Percentiles rank a stretch among this genome's conserved stretches.
Conservation (phyloP, 2,329 filamentous ascomycete genomes). For the Paecilomyces variotii region DNA sequence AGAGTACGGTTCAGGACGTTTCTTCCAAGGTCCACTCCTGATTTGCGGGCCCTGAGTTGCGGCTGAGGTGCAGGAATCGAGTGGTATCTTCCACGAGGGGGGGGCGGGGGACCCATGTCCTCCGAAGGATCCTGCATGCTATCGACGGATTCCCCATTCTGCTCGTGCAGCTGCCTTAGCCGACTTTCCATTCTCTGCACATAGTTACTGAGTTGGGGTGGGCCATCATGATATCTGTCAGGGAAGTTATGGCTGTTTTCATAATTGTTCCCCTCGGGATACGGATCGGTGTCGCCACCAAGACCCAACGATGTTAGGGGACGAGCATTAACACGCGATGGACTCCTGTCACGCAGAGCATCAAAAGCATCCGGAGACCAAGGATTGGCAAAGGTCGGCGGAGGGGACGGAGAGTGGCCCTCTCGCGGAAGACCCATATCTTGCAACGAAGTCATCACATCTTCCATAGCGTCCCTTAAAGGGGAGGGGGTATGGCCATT, state of each 20-base stretch:
- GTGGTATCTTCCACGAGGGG: constrained; percentile 40
- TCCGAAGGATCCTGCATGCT: constrained; percentile 46
- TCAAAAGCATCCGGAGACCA: constrained; percentile 92
- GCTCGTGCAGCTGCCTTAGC: constrained; percentile 60
- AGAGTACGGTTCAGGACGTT: constrained; percentile 67
- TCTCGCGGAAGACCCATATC: constrained; percentile 64
- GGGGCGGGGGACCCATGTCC: constrained; percentile 49
- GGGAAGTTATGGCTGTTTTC: constrained; percentile 38
- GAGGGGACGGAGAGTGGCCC: constrained; percentile 43
- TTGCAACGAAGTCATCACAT: constrained; percentile 90
- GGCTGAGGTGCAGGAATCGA: constrained; percentile 33
- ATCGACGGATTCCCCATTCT: constrained; percentile 29
- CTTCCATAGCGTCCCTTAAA: constrained; percentile 90
- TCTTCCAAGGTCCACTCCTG: constrained; percentile 66
- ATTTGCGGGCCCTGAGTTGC: constrained; percentile 33
- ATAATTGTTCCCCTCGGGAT: constrained; percentile 46
- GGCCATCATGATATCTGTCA: constrained; percentile 47
- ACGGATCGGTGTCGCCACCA: constrained; percentile 41
- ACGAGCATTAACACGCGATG: constrained; percentile 35
- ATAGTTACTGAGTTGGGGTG: constrained; percentile 73
- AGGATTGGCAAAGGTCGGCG: constrained; percentile 51
- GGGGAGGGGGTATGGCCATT: constrained; percentile 79
- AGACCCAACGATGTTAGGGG: constrained; percentile 71
- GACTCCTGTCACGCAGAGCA: constrained; percentile 29
- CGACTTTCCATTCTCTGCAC: constrained; percentile 87